Evolutionary conservation across 164 flowering plant genomes (phyloP), one percentile per base, ranked within the genome.

Genomic region (Platanus orientalis): DNA sequence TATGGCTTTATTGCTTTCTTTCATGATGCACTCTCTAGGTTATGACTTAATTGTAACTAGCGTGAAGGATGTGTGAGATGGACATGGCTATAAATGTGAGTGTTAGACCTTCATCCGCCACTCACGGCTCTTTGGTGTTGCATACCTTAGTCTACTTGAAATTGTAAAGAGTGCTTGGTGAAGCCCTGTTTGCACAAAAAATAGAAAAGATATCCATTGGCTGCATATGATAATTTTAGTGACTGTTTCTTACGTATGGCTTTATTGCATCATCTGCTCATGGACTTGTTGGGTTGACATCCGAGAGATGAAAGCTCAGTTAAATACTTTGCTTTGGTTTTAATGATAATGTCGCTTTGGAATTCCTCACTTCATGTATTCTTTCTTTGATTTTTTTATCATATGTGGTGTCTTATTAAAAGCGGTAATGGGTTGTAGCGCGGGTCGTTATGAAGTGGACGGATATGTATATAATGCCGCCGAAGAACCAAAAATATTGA

Each of bases 371-470:
- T 45, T 30, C 14, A 26, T 60, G 52, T 27, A 27, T 26, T 19
- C 29, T n/a, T 25, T 34, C 17, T 23, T 50, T 34, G 6, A 21
- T 17, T 21, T 20, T 40, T 26, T 7, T 26, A 25, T 32, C 39
- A 16, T 59, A 5, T 23, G 16, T 19, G 4, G 6, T 58, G 44
- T 10, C 26, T 52, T 32, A 42, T 53, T 49, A 23, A 5, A 34
- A 25, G 58, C 48, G 57, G 32, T 63, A 21, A 12, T 61, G 58
- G 26, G 42, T 65, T 74, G 54, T 84, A 89, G 96, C 60, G 75
- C 90, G 78, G 92, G 92, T 60, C 90, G 96, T 17, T 87, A 83
- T 79, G 96, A 87, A 76, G 88, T 87, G 50, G 96, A 90, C 83
- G 96, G 96, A 52, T 90, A 90, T 74, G 83, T 84, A 6, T 90